These are phyloP conservation scores for Mortierella sp. DNA, from an alignment of 371 early-diverging fungal genomes.

Conservation along the genomic window DNA sequence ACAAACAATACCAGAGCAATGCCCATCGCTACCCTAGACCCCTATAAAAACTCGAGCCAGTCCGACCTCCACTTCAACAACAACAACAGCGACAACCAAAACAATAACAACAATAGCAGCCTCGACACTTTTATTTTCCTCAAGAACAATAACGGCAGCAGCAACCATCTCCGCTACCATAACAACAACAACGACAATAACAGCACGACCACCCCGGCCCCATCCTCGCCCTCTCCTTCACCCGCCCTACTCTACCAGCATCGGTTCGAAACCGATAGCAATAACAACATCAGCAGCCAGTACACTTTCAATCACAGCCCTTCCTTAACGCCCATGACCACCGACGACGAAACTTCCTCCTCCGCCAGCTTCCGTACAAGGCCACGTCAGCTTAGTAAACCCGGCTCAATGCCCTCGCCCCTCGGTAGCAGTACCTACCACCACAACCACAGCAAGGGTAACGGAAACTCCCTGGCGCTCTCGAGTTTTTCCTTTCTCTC, in stretches of 20 bases:
- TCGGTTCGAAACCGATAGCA: conserved; percentile 10
- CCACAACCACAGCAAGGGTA: conserved; percentile 12
- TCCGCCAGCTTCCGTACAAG: conserved; percentile 1
- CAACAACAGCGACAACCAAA: not conserved
- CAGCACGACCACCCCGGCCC: conserved; percentile 7
- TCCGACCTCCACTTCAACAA: not conserved
- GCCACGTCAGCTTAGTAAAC: conserved; percentile 12
- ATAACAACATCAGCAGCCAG: conserved; percentile 15
- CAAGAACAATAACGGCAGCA: conserved; percentile 5
- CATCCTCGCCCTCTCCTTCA: not conserved
- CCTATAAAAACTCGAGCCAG: conserved; percentile 6
- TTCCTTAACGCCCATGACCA: conserved; percentile 1
- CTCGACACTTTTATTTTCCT: not conserved
- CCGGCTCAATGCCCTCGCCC: conserved; percentile 3
- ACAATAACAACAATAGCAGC: conserved; percentile 6
- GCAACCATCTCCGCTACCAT: conserved; percentile 19
- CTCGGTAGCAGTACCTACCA: not conserved
- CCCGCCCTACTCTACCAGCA: not conserved
- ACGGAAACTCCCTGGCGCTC: conserved; percentile 9
- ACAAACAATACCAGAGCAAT: not conserved
- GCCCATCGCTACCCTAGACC: not conserved
- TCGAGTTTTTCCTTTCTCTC: conserved; percentile 23
- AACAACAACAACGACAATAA: not conserved
- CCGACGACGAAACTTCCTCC: conserved; percentile 1
- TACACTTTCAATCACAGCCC: not conserved